Base-by-base conservation (phyloP, 108 stramenopile genomes). In the Cyclostephanos tholiformis region DNA sequence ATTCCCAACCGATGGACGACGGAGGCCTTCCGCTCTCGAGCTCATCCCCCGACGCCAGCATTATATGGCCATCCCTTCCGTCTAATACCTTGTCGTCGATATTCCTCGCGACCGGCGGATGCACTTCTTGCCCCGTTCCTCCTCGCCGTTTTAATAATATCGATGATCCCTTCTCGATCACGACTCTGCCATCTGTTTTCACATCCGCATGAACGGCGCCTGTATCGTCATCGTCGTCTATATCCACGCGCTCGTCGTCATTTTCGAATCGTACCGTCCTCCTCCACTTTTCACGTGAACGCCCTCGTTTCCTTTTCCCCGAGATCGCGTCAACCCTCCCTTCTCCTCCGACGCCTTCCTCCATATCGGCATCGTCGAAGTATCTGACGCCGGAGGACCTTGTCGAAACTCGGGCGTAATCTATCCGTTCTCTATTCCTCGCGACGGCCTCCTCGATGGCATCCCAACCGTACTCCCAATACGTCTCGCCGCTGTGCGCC, bases 381-480 rank as follows among this genome's bases (percentile, higher is more conserved):
- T 7, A 7, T 0, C 6, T 13, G 25, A 17, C 27, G 57, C 1
- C 17, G 57, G 56, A 22, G 13, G 56, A 6, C 26, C 25, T 27
- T 46, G 32, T 69, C 55, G 44, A 12, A 12, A 16, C 44, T 13
- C 56, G 52, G 25, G 48, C 63, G 41, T 59, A 32, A 62, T 67
- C 52, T 17, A 74, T 56, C 43, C 72, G 65, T 39, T 79, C 61
- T 19, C 56, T 51, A 38, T 73, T 79, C 48, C 79, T 55, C 36
- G 13, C 55, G 8, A 70, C 69, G 0, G 79, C 79, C 56, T 74
- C 79, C 19, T 65, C 64, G 44, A 80, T 74, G 19, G 68, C 79
- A 55, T 74, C 73, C 79, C 79, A 80, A 14, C 73, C 73, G 52
- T 80, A 70, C 19, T 68, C 53, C 68, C 73, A 74, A 6, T 11